Evolutionary conservation across 108 stramenopile genomes (phyloP), one percentile per base, ranked within the genome.

Genomic region (Cylindrotheca closterium): DNA sequence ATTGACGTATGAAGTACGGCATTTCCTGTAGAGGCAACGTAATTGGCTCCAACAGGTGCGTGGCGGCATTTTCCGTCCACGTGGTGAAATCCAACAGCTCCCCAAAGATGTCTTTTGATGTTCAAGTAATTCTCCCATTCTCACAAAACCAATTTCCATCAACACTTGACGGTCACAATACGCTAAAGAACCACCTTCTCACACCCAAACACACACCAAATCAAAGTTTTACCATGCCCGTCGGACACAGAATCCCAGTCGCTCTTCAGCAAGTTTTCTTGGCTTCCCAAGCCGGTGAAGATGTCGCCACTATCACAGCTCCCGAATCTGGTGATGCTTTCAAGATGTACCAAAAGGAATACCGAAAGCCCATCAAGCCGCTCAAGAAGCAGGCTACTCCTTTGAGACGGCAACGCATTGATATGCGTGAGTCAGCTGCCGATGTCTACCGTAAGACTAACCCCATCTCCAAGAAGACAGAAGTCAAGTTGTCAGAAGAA

Each of bases 211-310:
- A n/a, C n/a, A n/a, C n/a, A n/a, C n/a, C n/a, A n/a, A 42, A 42
- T 7, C 7, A 42, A 42, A 7, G 37, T 15, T 15, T 15, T 42
- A 60, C 37, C 17, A 30, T 37, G 15, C 15, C 61, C n/a, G 15
- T 42, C 10, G 49, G 37, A n/a, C 61, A 55, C 1, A 58, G 74
- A 5, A 64, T 75, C 17, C 74, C 74, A 7, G 15, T 60, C 3
- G 49, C 68, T 3, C 50, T 75, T 1, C 74, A 75, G 33, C 48
- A 60, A 1, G 55, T 75, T 33, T 75, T 75, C 54, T n/a, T 75
- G 30, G 62, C 53, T n/a, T 53, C 60, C 30, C 71, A 75, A 18
- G 30, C 68, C 4, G 74, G 74, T 2, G 59, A 68, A 58, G 68
- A 68, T 24, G 68, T 75, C 8, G 29, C 26, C 4, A 62, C 47